These are phyloP conservation scores for Solanum lycopersicoides DNA, from an alignment of 257 asterid species.

Conservation along the genomic window DNA sequence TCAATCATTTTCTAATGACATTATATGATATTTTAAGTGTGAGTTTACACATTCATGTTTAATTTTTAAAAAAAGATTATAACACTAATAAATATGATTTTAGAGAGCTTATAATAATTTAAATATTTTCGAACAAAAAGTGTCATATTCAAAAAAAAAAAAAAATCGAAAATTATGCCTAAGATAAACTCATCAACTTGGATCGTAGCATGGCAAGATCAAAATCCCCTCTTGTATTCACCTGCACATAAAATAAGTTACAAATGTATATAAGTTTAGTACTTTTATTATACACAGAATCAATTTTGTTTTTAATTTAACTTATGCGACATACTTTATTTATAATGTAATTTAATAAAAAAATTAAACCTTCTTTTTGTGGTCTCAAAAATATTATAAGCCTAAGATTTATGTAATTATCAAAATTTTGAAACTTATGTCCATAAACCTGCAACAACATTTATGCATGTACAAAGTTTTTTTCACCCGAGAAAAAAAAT, in stretches of 20 bases:
- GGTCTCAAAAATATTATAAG: not conserved
- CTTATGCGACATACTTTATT: not conserved
- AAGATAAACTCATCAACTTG: not conserved
- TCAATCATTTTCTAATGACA: no score
- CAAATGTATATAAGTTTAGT: not conserved
- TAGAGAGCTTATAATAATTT: not conserved
- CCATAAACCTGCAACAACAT: not conserved
- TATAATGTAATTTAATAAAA: not conserved
- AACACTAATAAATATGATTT: no score
- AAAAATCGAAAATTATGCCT: not conserved
- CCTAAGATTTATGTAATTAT: not conserved
- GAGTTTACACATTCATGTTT: no score
- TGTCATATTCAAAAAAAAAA: not conserved
- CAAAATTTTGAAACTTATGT: not conserved
- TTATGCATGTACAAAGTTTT: not conserved
- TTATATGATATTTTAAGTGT: no score
- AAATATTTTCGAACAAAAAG: not conserved
- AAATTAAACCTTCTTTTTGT: not conserved
- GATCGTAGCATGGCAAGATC: conserved; percentile 4
- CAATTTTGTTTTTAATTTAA: not conserved
- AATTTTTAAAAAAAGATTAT: no score
- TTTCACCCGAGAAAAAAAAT: not conserved
- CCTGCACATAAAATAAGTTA: not conserved
- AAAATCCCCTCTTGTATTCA: not conserved
- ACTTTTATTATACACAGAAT: not conserved